Percentiles rank a stretch among this genome's conserved stretches.
Evolutionary conservation across 2,329 filamentous ascomycete species (phyloP).

Genomic region (Aspergillus ruber): DNA sequence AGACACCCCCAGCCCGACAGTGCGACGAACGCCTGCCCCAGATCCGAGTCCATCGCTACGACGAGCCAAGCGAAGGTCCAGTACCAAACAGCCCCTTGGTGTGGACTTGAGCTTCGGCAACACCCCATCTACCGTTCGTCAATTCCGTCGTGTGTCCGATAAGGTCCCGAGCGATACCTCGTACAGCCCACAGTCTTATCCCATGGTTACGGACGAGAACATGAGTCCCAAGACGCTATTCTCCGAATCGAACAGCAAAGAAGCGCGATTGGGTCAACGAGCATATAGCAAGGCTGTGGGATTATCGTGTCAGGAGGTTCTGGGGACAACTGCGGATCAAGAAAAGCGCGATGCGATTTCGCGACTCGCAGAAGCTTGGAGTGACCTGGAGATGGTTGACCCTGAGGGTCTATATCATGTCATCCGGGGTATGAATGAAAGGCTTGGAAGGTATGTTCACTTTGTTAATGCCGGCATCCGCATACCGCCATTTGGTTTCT

Average conservation of each 20-base stretch:
- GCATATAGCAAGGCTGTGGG: slow-evolving; percentile 78
- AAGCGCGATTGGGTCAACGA: slow-evolving; percentile 73
- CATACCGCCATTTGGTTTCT: not conserved
- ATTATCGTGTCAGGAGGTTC: slow-evolving; percentile 73
- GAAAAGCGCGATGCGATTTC: slow-evolving; percentile 79
- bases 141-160: slow-evolving; percentile 84
- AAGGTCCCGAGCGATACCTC: slow-evolving; percentile 38
- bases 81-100: slow-evolving; percentile 69
- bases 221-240: slow-evolving; percentile 29
- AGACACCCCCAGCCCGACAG: slow-evolving; percentile 56
- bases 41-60: slow-evolving; percentile 37
- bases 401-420: slow-evolving; percentile 86
- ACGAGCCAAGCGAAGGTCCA: slow-evolving; percentile 37
- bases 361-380: slow-evolving; percentile 77
- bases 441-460: slow-evolving; percentile 48
- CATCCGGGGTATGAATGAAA: slow-evolving; percentile 68
- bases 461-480: not conserved
- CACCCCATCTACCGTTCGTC: slow-evolving; percentile 79
- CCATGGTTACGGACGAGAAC: slow-evolving; percentile 35
- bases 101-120: slow-evolving; percentile 93
- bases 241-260: slow-evolving; percentile 54
- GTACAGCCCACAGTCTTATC: slow-evolving; percentile 15
- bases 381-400: slow-evolving; percentile 74
- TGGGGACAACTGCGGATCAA: slow-evolving; percentile 66
- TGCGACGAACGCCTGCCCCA: slow-evolving; percentile 42